Conservation (phyloP, 2,329 filamentous ascomycete species). For the Chaetomium strumarium region DNA sequence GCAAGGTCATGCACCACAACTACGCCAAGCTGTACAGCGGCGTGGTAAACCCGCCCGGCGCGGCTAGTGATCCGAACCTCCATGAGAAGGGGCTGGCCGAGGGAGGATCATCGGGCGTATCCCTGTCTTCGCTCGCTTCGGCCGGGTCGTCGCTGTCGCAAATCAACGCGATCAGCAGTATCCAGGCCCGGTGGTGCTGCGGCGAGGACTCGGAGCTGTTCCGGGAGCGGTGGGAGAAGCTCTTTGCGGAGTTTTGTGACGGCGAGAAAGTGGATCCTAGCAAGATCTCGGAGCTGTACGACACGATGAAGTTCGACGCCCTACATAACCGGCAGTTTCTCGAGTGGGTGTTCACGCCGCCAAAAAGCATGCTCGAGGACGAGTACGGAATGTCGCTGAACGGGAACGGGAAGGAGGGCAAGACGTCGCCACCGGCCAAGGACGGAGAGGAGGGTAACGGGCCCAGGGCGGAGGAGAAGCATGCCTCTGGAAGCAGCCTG, state of each 20-base stretch:
- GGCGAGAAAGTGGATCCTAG: slow-evolving; percentile 97
- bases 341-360: slow-evolving; percentile 94
- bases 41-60: slow-evolving; percentile 56
- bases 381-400: slow-evolving; percentile 42
- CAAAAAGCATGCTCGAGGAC: slow-evolving; percentile 69
- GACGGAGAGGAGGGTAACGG: slow-evolving; percentile 33
- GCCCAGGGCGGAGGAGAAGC: slow-evolving; percentile 8
- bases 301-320: slow-evolving; percentile 99
- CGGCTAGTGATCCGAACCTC: slow-evolving; percentile 46
- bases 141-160: slow-evolving; percentile 49
- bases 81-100: slow-evolving; percentile 42
- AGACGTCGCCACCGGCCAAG: slow-evolving; percentile 27
- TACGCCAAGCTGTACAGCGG: slow-evolving; percentile 71
- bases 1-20: slow-evolving; percentile 90
- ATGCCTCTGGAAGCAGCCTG: slow-evolving; percentile 28
- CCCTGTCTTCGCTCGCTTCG: slow-evolving; percentile 22
- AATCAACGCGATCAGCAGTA: slow-evolving; percentile 57
- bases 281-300: slow-evolving; percentile 97
- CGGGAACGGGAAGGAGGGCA: slow-evolving; percentile 22
- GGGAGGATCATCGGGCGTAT: slow-evolving; percentile 37
- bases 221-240: slow-evolving; percentile 95
- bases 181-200: slow-evolving; percentile 92
- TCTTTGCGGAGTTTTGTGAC: slow-evolving; percentile 94
- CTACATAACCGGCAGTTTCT: slow-evolving; percentile 94
- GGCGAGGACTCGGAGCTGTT: slow-evolving; percentile 93